phyloP scores from a whole-genome alignment of 1,284 basidiomycete genomes.

The Rhodotorula sp. region DNA sequence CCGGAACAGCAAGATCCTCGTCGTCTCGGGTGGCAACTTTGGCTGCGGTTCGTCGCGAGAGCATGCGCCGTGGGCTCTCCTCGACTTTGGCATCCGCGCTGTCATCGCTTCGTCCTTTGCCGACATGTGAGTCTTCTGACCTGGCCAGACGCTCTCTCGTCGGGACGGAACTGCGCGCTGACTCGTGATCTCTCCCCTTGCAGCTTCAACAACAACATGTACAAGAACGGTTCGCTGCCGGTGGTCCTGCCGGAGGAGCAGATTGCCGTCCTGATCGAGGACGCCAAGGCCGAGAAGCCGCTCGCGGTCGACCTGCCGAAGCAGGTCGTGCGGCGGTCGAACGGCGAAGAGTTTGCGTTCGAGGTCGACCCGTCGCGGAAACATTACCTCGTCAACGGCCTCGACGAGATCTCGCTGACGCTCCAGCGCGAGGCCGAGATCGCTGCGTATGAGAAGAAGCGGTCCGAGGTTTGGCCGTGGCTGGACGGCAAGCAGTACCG shows the following conservation, averaged over 20 bases:
- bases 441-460: conserved; percentile 68
- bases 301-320: conserved; percentile 88
- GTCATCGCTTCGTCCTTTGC: conserved; percentile 91
- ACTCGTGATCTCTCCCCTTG: too few species aligned
- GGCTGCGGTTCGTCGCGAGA: conserved; percentile 89
- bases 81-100: conserved; percentile 88
- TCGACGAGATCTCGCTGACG: conserved; percentile 91
- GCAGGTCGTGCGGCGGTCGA: conserved; percentile 72
- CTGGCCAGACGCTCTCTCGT: neutral
- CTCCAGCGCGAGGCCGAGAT: conserved; percentile 72
- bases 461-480: conserved; percentile 83
- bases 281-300: conserved; percentile 75
- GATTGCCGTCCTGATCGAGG: conserved; percentile 71
- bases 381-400: conserved; percentile 85
- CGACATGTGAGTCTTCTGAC: conserved; percentile 60
- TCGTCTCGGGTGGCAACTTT: conserved; percentile 89
- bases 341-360: conserved; percentile 74
- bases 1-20: conserved; percentile 74
- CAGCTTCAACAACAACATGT: conserved; percentile 64
- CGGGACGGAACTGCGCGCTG: neutral
- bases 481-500: conserved; percentile 67
- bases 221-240: conserved; percentile 96
- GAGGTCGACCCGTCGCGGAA: conserved; percentile 80
- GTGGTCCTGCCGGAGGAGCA: conserved; percentile 72
- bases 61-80: conserved; percentile 95